Percentiles rank a stretch among this genome's conserved stretches.
Conservation (phyloP, 2,329 filamentous ascomycete species). For the Aspergillus caelatus region DNA sequence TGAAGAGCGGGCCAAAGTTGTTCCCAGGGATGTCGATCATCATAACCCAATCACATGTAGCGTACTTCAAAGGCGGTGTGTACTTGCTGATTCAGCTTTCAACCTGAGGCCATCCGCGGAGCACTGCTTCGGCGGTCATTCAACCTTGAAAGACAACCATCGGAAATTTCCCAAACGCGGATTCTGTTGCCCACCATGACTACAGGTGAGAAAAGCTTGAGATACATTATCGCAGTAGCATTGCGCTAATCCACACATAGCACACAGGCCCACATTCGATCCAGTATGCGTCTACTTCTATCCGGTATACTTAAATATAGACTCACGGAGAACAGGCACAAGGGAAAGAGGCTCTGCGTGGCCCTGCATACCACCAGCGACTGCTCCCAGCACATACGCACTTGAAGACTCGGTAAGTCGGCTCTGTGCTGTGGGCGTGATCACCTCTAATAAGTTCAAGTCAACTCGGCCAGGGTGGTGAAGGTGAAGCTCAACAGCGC, state of each 20-base stretch:
- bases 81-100: conserved; percentile 3
- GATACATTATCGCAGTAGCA: background rate
- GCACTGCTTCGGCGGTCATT: background rate
- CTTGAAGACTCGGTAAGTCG: conserved; percentile 75
- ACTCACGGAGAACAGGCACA: conserved; percentile 62
- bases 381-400: conserved; percentile 91
- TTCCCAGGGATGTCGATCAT: background rate
- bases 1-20: conserved; percentile 13
- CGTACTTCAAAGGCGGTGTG: conserved; percentile 11
- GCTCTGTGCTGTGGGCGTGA: background rate
- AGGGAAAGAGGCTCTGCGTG: conserved; percentile 92
- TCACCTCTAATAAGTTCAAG: conserved; percentile 43
- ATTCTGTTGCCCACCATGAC: conserved; percentile 37
- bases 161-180: background rate
- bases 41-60: conserved; percentile 12
- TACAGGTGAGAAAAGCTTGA: conserved; percentile 37
- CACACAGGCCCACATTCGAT: conserved; percentile 90
- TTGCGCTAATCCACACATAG: conserved; percentile 45
- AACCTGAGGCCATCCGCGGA: conserved; percentile 18
- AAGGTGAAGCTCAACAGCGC: conserved; percentile 68
- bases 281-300: conserved; percentile 60
- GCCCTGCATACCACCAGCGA: conserved; percentile 93
- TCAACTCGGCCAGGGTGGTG: conserved; percentile 86
- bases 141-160: conserved; percentile 1
- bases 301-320: conserved; percentile 26